A percentile compares a stretch with the other conserved stretches of the same genome.
phyloP scores from a whole-genome alignment of 2,329 filamentous ascomycete species.

The Lecanoromycetidae sp. region DNA sequence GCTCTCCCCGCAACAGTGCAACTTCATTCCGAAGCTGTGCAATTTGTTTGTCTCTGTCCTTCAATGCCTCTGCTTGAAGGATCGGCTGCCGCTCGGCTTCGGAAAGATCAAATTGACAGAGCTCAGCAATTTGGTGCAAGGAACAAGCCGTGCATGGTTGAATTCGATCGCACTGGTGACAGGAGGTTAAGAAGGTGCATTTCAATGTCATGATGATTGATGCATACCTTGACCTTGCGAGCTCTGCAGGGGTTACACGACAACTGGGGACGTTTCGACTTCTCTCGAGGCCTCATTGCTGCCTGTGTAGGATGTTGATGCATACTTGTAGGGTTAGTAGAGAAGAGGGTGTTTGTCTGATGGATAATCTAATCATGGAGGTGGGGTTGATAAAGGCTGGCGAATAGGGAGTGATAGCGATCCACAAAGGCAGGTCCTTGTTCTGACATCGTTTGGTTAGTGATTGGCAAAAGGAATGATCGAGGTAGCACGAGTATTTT shows the following conservation, averaged over 20 bases:
- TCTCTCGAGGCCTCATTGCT: conserved; percentile 24
- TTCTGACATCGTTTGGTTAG: conserved; percentile 1
- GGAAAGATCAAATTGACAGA: conserved; percentile 19
- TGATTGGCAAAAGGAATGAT: neutral
- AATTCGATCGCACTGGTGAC: conserved; percentile 19
- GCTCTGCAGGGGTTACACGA: conserved; percentile 20
- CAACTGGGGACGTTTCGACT: conserved; percentile 19
- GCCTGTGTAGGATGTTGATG: conserved; percentile 19
- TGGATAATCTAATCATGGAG: conserved; percentile 10
- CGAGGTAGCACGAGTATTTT: too few species aligned
- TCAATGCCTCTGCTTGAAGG: conserved; percentile 18
- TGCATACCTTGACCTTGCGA: conserved; percentile 20
- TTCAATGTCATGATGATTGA: neutral
- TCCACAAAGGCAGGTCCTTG: conserved; percentile 7
- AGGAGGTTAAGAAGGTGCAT: neutral
- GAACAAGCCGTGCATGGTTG: conserved; percentile 20
- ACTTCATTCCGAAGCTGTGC: conserved; percentile 16
- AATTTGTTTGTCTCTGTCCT: conserved; percentile 18
- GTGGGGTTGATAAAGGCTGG: neutral
- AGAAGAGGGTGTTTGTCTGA: conserved; percentile 7
- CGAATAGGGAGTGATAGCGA: neutral
- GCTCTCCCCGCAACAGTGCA: conserved; percentile 12
- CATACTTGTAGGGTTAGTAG: conserved; percentile 4
- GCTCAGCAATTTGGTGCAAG: conserved; percentile 18
- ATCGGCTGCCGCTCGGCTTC: conserved; percentile 19